Conservation (phyloP, 202 grass and related monocot species). For the Saccharum hybrid region DNA sequence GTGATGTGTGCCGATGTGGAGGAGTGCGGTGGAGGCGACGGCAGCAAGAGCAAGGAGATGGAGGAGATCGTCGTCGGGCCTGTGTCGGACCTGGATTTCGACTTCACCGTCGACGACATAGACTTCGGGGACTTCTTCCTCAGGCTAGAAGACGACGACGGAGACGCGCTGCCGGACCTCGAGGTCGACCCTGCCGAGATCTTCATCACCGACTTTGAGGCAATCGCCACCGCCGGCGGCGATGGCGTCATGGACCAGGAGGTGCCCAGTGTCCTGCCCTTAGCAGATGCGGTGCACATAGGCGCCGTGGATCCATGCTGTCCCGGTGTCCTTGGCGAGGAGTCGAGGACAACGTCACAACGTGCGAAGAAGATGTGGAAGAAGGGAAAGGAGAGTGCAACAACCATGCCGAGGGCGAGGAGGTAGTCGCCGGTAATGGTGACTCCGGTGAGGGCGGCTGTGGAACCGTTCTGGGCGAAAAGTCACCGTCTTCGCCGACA, state of each 20-base stretch:
- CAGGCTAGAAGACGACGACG: constrained; percentile 56
- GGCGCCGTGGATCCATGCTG: constrained; percentile 15
- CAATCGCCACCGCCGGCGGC: background rate
- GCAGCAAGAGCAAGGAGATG: background rate
- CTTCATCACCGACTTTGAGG: constrained; percentile 63
- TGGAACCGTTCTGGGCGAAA: constrained; percentile 2
- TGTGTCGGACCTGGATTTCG: constrained; percentile 51
- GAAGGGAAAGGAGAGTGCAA: constrained; percentile 51
- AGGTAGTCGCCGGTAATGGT: background rate
- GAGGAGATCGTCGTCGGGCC: background rate
- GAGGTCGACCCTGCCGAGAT: constrained; percentile 79
- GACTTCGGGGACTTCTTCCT: constrained; percentile 88
- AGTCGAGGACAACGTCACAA: background rate
- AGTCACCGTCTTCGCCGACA: constrained; percentile 52
- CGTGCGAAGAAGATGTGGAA: background rate
- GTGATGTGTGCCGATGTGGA: constrained; percentile 40
- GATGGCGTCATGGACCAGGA: constrained; percentile 38
- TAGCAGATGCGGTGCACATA: background rate
- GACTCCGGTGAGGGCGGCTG: background rate
- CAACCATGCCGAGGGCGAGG: constrained; percentile 12
- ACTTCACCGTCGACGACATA: constrained; percentile 76
- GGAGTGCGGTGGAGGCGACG: background rate
- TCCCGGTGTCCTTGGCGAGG: background rate
- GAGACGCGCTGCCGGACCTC: constrained; percentile 71
- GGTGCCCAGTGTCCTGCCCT: constrained; percentile 30